These are phyloP conservation scores for Cyamopsis tetragonoloba DNA, from an alignment of 306 rosid genomes.

Conservation along the genomic window DNA sequence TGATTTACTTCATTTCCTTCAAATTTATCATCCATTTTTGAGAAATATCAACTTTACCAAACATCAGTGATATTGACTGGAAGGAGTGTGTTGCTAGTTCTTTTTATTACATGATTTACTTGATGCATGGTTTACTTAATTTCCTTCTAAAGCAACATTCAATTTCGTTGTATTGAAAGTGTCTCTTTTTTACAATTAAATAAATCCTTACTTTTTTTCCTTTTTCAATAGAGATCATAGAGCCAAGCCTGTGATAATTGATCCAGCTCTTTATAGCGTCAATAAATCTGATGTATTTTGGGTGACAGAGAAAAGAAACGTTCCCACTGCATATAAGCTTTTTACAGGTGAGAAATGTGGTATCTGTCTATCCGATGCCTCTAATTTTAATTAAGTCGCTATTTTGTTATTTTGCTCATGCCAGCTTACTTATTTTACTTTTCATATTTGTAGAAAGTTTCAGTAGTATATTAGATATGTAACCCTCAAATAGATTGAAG, in stretches of 20 bases:
- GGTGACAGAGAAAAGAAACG: constrained; percentile 45
- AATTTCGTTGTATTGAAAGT: too few species aligned
- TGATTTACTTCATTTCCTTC: neutral
- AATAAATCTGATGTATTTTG: constrained; percentile 50
- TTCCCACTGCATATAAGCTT: constrained; percentile 68
- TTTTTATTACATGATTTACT: too few species aligned
- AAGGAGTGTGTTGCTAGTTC: too few species aligned
- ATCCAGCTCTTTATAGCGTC: constrained; percentile 46
- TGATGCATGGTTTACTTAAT: too few species aligned
- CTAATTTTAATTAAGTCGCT: constrained; percentile 18
- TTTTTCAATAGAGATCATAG: constrained; percentile 42
- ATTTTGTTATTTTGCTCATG: neutral
- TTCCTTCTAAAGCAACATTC: too few species aligned
- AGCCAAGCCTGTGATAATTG: constrained; percentile 52
- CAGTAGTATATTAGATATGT: constrained; percentile 6
- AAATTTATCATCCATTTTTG: neutral
- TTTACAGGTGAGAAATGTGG: constrained; percentile 63
- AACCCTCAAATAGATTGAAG: neutral
- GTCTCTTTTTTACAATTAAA: neutral
- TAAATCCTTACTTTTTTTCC: constrained; percentile 1
- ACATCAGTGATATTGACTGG: too few species aligned
- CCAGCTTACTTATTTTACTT: neutral
- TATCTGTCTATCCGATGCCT: neutral
- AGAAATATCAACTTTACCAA: constrained; percentile 1
- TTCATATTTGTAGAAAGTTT: constrained; percentile 19